phyloP scores from a whole-genome alignment of 441 rosid genomes.

The Gossypium schwendimanii region DNA sequence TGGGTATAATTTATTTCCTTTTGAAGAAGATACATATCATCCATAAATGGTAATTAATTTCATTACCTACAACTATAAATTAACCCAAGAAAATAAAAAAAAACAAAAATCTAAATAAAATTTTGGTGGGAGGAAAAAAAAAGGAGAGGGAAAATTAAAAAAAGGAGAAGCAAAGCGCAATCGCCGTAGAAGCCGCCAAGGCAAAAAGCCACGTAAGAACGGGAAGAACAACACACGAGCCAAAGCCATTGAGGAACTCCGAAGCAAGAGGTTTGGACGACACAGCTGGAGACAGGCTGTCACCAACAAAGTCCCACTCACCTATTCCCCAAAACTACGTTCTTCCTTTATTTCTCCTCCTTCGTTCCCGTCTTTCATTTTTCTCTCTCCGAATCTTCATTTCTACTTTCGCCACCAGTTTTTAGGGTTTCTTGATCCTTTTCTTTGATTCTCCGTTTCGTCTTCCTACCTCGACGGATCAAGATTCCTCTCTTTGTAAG shows the following conservation, averaged over 20 bases:
- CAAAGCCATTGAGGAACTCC: conserved; percentile 14
- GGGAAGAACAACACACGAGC: conserved; percentile 11
- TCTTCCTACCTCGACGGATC: conserved; percentile 40
- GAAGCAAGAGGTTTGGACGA: conserved; percentile 41
- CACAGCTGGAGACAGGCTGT: conserved; percentile 99
- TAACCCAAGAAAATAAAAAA: neutral
- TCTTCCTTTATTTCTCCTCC: conserved; percentile 18
- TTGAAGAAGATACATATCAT: neutral
- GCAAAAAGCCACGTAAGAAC: conserved; percentile 33
- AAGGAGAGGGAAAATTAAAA: neutral
- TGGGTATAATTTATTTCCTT: neutral
- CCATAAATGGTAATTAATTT: neutral
- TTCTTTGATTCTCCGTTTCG: conserved; percentile 19
- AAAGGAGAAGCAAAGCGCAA: neutral
- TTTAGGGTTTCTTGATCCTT: conserved; percentile 49
- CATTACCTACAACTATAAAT: neutral
- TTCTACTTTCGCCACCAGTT: conserved; percentile 5
- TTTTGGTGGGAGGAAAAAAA: neutral
- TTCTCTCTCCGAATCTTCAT: conserved; percentile 18
- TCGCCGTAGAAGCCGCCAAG: neutral
- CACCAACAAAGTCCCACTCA: conserved; percentile 92
- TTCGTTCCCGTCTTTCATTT: neutral
- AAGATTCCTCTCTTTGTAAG: conserved; percentile 57
- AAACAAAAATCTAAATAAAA: neutral
- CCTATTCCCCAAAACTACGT: conserved; percentile 44